Evolutionary conservation across 2,329 filamentous ascomycete species (phyloP), one percentile per base, ranked within the genome.

Genomic region (Pseudopyricularia cyperi): DNA sequence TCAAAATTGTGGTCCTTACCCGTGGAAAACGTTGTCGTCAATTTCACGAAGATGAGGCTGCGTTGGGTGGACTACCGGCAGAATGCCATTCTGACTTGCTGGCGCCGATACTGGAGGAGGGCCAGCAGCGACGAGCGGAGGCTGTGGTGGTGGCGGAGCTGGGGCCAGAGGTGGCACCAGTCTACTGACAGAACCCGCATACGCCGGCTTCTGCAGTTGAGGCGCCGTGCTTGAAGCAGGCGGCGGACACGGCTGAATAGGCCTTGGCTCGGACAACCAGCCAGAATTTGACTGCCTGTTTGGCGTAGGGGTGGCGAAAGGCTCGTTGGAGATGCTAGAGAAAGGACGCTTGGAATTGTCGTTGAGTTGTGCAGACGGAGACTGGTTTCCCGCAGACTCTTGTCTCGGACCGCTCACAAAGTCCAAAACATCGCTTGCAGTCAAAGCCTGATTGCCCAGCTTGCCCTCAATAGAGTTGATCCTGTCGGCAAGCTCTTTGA

Each of bases 401-500:
- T 66, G 64, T 32, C 66, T 63, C 3, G 58, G 55, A 4, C 61
- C 55, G 15, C 60, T 61, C 4, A 68, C 60, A 17, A 69, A 57
- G 28, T 76, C 73, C n/a, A 76, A 65, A n/a, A 68, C 65, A 7
- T 33, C 19, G 51, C 73, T 71, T 52, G 71, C 67, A 39, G 65
- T 71, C 53, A 66, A 61, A 39, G 60, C 68, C 54, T 78, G 75
- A 8, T 70, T 73, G 39, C 76, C 77, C 53, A 93, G 80, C 62
- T 88, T 86, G 57, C 83, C 85, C 63, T 95, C 89, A 46, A 95
- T 83, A 44, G 79, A 83, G 60, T 90, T 82, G 54, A 95, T 81
- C 26, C 89, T 76, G 62, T 95, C 89, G 24, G 89, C 88, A 22
- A 95, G 76, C 65, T 95, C 89, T 64, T 94, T 95, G 65, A 95